Evolutionary conservation across 2,329 filamentous ascomycete species (phyloP), one percentile per base, ranked within the genome.

Genomic region (Clarireedia hainanense): DNA sequence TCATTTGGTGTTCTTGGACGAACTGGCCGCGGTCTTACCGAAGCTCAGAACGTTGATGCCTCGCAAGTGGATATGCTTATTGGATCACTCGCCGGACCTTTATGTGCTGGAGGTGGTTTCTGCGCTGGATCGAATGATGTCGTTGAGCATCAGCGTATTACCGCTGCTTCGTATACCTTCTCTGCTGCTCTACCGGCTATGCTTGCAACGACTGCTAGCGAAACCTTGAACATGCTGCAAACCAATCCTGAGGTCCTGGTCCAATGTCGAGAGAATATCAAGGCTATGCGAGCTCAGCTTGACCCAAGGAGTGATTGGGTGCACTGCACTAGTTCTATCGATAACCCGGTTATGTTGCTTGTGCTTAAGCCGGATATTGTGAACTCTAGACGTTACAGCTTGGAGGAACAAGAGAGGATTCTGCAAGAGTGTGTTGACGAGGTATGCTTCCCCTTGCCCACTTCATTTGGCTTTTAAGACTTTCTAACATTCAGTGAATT

Each of bases 31-130:
- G 94, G 94, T 57, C 78, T 97, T 40, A 97, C 94, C 0, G 95
- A 99, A 75, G 89, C 92, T 5, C 94, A 97, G 69, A 96, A 97
- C 65, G 92, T 99, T 17, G 94, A 97, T 69, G 85, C 92, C 0
- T 83, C 86, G 9, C 88, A 95, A 68, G 85, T 99, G 50, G 94
- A 99, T 74, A 96, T 99, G 91, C 92, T 99, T 63, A 82, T 97
- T 52, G 94, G 95, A 45, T 95, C 90, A 37, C 82, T 99, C 47
- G 85, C 92, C 12, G 92, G 94, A 2, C 88, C 91, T 15, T 79
- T 99, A 39, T 94, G 92, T 68, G 91, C 89, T 9, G 92, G 91
- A 55, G 94, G 95, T 64, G 94, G 94, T 15, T 99, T 99, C 76
- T 99, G 94, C 70, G 91, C 92, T 15, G 92, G 91, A 17, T 86